Evolutionary conservation across 75 land plant genomes (phyloP).

Genomic region (Pinus albicaulis): DNA sequence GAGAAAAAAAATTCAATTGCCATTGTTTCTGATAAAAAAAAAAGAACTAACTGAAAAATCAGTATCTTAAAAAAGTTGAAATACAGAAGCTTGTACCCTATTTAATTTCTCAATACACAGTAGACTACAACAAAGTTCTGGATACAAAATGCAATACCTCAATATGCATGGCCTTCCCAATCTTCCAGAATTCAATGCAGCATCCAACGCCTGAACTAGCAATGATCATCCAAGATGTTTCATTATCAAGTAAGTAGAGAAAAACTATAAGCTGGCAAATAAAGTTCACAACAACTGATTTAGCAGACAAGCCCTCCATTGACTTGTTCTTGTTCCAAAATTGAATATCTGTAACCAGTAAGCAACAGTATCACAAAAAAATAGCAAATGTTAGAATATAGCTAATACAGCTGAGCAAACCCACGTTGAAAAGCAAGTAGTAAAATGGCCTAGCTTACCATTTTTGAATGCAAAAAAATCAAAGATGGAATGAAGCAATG

Average conservation of each 20-base stretch:
- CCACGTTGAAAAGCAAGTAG: conserved; percentile 11
- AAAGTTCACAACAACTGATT: conserved; percentile 93
- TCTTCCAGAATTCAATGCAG: conserved; percentile 99
- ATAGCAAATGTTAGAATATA: background rate
- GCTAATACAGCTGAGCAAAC: background rate
- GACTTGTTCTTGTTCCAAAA: conserved; percentile 99
- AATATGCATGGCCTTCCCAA: conserved; percentile 99
- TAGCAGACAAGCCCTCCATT: conserved; percentile 98
- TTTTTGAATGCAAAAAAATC: conserved; percentile 98
- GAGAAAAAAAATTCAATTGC: too few relatives aligned
- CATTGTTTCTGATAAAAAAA: too few relatives aligned
- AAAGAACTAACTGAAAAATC: background rate
- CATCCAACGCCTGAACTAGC: conserved; percentile 95
- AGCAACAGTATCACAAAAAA: conserved; percentile 3
- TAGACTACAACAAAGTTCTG: background rate
- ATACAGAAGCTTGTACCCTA: background rate
- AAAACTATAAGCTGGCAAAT: conserved; percentile 87
- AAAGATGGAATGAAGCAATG: conserved; percentile 86
- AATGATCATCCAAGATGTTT: conserved; percentile 99
- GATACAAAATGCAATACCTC: conserved; percentile 61
- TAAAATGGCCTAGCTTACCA: conserved; percentile 40
- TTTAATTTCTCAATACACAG: conserved; percentile 12
- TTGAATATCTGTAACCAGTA: conserved; percentile 74
- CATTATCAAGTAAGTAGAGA: conserved; percentile 95
- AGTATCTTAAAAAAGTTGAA: background rate